phyloP scores from a whole-genome alignment of 2,329 filamentous ascomycete genomes.

The Paraphaeosphaeria minitans region DNA sequence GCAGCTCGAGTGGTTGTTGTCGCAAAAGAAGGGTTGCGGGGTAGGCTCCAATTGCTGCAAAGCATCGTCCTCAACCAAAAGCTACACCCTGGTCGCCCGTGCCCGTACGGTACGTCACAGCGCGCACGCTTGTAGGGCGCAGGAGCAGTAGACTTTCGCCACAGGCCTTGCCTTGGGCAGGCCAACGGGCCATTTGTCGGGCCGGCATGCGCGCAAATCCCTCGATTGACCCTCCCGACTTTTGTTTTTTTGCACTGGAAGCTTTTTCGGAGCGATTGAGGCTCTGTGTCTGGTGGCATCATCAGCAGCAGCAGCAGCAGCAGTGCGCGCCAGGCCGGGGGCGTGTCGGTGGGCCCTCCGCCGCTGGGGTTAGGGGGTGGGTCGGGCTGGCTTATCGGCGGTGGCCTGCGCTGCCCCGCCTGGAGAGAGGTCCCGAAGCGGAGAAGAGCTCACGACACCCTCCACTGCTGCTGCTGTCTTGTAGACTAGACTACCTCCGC shows the following conservation, averaged over 20 bases:
- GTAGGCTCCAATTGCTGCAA: conserved; percentile 33
- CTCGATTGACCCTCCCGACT: not conserved
- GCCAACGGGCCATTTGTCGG: conserved; percentile 4
- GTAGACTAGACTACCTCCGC: too few species aligned
- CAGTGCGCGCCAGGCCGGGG: not conserved
- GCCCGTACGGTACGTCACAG: conserved; percentile 40
- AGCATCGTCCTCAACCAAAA: conserved; percentile 40
- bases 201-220: not conserved
- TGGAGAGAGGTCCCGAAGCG: not conserved
- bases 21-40: conserved; percentile 31
- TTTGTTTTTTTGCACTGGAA: not conserved
- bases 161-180: conserved; percentile 18
- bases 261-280: not conserved
- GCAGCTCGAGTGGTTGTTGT: conserved; percentile 18
- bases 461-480: not conserved
- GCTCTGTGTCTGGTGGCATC: not conserved
- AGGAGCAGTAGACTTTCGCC: conserved; percentile 24
- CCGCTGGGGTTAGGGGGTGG: too few species aligned
- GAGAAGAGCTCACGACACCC: not conserved
- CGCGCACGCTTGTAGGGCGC: conserved; percentile 20
- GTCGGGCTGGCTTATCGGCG: conserved; percentile 4
- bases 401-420: conserved; percentile 3
- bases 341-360: not conserved
- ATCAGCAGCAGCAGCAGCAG: too few species aligned
- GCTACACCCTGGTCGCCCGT: conserved; percentile 26